A percentile compares a stretch with the other conserved stretches of the same genome.
These are phyloP conservation scores for Haplosporangium gracile DNA, from an alignment of 192 early-diverging fungal species.

Conservation along the genomic window DNA sequence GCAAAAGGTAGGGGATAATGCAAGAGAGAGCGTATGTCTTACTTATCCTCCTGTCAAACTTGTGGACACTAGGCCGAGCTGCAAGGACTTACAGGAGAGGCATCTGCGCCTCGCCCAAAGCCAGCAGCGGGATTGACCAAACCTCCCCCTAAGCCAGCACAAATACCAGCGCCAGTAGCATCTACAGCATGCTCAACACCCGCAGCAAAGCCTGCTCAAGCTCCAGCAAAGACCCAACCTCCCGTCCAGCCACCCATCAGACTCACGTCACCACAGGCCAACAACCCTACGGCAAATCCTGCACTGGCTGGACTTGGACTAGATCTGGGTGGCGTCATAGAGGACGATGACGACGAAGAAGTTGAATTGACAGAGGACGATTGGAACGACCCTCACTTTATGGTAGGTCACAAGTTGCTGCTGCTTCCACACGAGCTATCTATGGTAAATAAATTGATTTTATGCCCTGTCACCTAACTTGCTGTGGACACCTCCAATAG, in stretches of 20 bases:
- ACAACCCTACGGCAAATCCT: neutral
- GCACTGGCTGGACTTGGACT: slow-evolving; percentile 38
- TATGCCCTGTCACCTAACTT: neutral
- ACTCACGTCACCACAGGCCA: neutral
- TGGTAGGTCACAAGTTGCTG: slow-evolving; percentile 54
- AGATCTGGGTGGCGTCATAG: slow-evolving; percentile 24
- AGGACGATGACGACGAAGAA: slow-evolving; percentile 67
- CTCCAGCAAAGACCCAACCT: slow-evolving; percentile 18
- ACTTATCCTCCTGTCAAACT: neutral
- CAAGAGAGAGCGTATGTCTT: neutral
- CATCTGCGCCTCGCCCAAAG: slow-evolving; percentile 26
- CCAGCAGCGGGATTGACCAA: slow-evolving; percentile 19
- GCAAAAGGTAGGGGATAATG: neutral
- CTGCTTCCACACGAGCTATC: neutral
- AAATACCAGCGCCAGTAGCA: slow-evolving; percentile 5
- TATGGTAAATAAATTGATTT: neutral
- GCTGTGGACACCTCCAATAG: slow-evolving; percentile 1
- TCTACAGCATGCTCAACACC: slow-evolving; percentile 2
- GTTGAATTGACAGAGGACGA: slow-evolving; percentile 81
- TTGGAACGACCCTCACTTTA: slow-evolving; percentile 80
- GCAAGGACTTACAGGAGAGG: slow-evolving; percentile 52
- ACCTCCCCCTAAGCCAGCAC: slow-evolving; percentile 17
- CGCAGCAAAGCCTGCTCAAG: slow-evolving; percentile 26
- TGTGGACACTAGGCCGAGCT: slow-evolving; percentile 59
- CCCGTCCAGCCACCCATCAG: neutral